Evolutionary conservation across 2,329 filamentous ascomycete genomes (phyloP).

Genomic region (Nothopassalora personata): DNA sequence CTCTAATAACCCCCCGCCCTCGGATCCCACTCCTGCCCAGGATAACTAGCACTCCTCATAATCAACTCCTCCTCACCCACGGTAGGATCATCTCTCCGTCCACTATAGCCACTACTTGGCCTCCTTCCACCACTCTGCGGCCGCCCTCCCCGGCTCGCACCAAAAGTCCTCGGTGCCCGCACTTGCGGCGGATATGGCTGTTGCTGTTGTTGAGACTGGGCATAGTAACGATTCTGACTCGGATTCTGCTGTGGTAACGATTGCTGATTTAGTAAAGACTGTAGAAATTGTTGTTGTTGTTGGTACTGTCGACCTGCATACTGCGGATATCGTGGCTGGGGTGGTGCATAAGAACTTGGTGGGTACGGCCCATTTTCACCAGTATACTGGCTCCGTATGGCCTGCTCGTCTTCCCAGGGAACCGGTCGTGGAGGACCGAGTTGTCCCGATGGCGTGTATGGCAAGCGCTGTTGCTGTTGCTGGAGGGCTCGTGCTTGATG

Average conservation of each 20-base stretch:
- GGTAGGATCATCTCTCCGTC: conserved; percentile 25
- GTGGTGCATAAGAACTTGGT: not conserved
- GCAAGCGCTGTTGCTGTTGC: not conserved
- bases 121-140: conserved; percentile 2
- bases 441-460: not conserved
- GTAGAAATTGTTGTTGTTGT: not conserved
- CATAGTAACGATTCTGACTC: conserved; percentile 5
- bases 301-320: conserved; percentile 5
- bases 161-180: not conserved
- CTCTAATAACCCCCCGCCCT: not conserved
- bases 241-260: conserved; percentile 3
- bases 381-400: not conserved
- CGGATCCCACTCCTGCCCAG: conserved; percentile 66
- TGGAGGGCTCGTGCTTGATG: not conserved
- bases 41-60: conserved; percentile 65
- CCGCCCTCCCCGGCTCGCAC: not conserved
- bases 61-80: conserved; percentile 25
- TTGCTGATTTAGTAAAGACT: conserved; percentile 5
- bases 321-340: conserved; percentile 2
- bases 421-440: not conserved
- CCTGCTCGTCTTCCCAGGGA: conserved; percentile 6
- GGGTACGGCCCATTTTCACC: not conserved
- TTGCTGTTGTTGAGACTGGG: conserved; percentile 8
- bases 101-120: conserved; percentile 21
- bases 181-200: not conserved